Percentiles rank a stretch among this genome's conserved stretches.
Conservation (phyloP, 371 early-diverging fungal species). For the Smittium mucronatum region DNA sequence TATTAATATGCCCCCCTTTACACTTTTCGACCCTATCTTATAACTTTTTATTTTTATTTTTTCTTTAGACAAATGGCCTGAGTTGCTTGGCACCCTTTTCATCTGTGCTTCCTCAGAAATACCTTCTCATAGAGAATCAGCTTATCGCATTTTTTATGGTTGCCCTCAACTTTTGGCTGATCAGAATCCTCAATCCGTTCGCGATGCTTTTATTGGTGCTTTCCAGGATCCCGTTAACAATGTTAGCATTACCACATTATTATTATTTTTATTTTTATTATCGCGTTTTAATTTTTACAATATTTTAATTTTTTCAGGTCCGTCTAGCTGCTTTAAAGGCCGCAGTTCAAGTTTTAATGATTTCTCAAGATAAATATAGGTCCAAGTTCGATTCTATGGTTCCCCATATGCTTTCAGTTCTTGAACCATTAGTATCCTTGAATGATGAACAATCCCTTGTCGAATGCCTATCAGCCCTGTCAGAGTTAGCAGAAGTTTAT, state of each 20-base stretch:
- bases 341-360: conserved; percentile 62
- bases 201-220: conserved; percentile 55
- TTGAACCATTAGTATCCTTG: conserved; percentile 41
- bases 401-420: conserved; percentile 63
- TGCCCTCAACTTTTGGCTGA: conserved; percentile 50
- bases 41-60: conserved; percentile 21
- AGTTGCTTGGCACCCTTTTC: conserved; percentile 62
- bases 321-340: conserved; percentile 79
- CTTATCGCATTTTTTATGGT: conserved; percentile 72
- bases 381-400: conserved; percentile 46
- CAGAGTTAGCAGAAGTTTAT: conserved; percentile 71
- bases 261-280: neutral
- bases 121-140: conserved; percentile 68
- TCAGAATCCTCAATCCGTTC: conserved; percentile 23
- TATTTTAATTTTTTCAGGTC: conserved; percentile 37
- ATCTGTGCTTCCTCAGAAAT: conserved; percentile 61
- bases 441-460: conserved; percentile 59
- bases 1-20: neutral
- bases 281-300: neutral
- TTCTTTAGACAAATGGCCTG: conserved; percentile 51
- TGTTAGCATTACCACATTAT: neutral
- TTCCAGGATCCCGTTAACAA: conserved; percentile 43
- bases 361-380: conserved; percentile 38
- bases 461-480: conserved; percentile 63
- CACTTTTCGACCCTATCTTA: neutral